These are phyloP conservation scores for Aurinia saxatilis DNA, from an alignment of 345 rosid species.

Conservation along the genomic window DNA sequence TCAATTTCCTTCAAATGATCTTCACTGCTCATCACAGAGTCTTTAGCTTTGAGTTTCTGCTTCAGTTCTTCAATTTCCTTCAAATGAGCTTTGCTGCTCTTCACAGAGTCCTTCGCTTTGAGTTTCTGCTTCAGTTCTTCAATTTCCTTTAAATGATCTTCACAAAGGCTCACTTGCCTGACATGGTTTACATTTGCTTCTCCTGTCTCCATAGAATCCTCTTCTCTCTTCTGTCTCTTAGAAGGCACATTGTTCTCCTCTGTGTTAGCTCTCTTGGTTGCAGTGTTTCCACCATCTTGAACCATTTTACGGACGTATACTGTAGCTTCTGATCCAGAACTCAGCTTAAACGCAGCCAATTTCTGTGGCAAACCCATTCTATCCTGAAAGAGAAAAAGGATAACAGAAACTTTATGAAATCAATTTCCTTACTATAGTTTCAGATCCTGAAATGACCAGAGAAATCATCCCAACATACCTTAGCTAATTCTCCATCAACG, in stretches of 20 bases:
- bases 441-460: background rate
- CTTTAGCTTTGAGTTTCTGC: conserved; percentile 34
- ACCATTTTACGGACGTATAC: conserved; percentile 54
- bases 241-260: conserved; percentile 27
- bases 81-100: conserved; percentile 18
- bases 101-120: conserved; percentile 7
- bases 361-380: conserved; percentile 55
- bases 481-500: conserved; percentile 35
- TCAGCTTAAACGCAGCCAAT: conserved; percentile 30
- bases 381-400: conserved; percentile 43
- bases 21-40: background rate
- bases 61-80: conserved; percentile 47
- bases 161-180: background rate
- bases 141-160: conserved; percentile 11
- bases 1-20: no score
- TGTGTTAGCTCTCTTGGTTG: conserved; percentile 34
- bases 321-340: conserved; percentile 30
- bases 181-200: background rate
- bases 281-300: conserved; percentile 14
- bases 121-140: conserved; percentile 8
- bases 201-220: conserved; percentile 2
- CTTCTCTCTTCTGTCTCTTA: conserved; percentile 35
- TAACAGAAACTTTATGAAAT: background rate
- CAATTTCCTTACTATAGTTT: background rate
- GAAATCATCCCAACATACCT: conserved; percentile 34